Evolutionary conservation across 768 basidiomycete genomes (phyloP).

Genomic region (Filobasidium floriforme): DNA sequence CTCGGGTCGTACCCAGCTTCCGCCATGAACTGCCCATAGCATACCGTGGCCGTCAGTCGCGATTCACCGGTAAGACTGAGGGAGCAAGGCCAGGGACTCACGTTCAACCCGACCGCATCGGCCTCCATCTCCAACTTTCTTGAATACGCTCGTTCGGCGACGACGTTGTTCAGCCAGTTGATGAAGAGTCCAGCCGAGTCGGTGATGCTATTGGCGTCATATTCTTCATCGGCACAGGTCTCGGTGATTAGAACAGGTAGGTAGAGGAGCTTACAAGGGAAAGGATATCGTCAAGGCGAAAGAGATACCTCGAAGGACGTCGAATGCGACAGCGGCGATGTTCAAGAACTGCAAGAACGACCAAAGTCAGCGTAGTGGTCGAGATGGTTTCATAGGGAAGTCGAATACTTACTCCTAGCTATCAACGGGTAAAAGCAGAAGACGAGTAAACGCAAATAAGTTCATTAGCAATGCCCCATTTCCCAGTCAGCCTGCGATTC

Average conservation of each 20-base stretch:
- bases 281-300: slow-evolving; percentile 49
- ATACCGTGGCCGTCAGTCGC: too few species aligned
- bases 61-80: too few species aligned
- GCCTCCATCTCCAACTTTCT: slow-evolving; percentile 50
- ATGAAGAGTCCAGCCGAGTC: slow-evolving; percentile 46
- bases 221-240: not conserved
- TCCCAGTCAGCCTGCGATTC: too few species aligned
- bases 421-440: too few species aligned
- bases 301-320: slow-evolving; percentile 48
- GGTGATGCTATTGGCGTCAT: slow-evolving; percentile 34
- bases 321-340: slow-evolving; percentile 48
- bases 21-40: slow-evolving; percentile 45
- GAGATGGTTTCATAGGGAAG: not conserved
- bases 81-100: slow-evolving; percentile 29
- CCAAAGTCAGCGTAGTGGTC: not conserved
- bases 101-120: slow-evolving; percentile 47
- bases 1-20: slow-evolving; percentile 49
- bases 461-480: too few species aligned
- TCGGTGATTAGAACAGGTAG: not conserved
- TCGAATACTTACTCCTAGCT: slow-evolving; percentile 17
- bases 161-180: slow-evolving; percentile 47
- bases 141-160: slow-evolving; percentile 47
- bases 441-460: too few species aligned
- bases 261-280: slow-evolving; percentile 41
- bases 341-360: slow-evolving; percentile 44